Percentiles rank a stretch among this genome's conserved stretches.
These are phyloP conservation scores for Chalciporus chontae DNA, from an alignment of 768 basidiomycete species.

Conservation along the genomic window DNA sequence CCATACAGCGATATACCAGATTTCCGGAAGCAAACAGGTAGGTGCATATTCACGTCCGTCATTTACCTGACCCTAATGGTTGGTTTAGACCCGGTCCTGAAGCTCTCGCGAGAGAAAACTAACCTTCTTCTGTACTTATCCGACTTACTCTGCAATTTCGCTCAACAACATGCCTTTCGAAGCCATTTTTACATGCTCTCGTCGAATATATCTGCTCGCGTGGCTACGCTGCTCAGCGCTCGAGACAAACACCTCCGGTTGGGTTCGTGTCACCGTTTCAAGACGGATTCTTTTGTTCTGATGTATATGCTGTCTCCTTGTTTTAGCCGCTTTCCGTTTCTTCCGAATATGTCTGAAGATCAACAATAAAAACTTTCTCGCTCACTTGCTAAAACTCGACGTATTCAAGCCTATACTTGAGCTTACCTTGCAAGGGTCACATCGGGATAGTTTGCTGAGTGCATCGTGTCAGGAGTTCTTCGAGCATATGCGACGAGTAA, in stretches of 20 bases:
- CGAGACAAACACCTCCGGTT: conserved; percentile 92
- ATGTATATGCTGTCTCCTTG: conserved; percentile 5
- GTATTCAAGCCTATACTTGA: conserved; percentile 80
- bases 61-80: not conserved
- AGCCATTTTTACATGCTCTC: conserved; percentile 89
- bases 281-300: conserved; percentile 5
- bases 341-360: conserved; percentile 82
- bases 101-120: conserved; percentile 67
- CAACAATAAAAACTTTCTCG: conserved; percentile 72
- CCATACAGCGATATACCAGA: conserved; percentile 76
- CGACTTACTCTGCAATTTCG: conserved; percentile 87
- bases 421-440: conserved; percentile 77
- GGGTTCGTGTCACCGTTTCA: conserved; percentile 48
- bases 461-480: conserved; percentile 97
- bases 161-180: conserved; percentile 86
- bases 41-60: not conserved
- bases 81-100: conserved; percentile 46
- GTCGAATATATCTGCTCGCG: conserved; percentile 65
- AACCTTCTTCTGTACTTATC: conserved; percentile 87
- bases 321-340: conserved; percentile 84
- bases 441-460: conserved; percentile 86
- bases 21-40: conserved; percentile 50
- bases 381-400: conserved; percentile 80
- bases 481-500: conserved; percentile 83
- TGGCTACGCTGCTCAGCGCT: conserved; percentile 74